Evolutionary conservation across 2,329 filamentous ascomycete genomes (phyloP), one percentile per base, ranked within the genome.

Genomic region (Diaporthe australafricana): DNA sequence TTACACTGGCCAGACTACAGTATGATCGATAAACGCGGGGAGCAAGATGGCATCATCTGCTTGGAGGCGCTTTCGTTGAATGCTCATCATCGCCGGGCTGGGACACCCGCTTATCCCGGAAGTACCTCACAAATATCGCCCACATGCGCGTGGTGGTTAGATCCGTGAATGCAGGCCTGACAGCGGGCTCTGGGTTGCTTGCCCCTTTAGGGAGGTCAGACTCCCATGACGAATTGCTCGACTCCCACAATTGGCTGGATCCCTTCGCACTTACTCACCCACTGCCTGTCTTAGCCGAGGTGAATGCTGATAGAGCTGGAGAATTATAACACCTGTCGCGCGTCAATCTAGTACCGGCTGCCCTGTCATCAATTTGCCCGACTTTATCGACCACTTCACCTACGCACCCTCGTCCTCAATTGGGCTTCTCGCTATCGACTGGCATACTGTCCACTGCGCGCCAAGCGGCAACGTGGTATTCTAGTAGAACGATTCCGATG

Each of bases 141-240:
- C 45, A 69, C 67, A 40, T 50, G 20, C 32, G 30, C 50, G 32
- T 52, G 45, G 53, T 67, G 50, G 47, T 42, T 50, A 72, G 72
- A 73, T 73, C 65, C 57, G 72, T 55, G 60, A 40, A 73, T 68
- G 70, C 70, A 69, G 68, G 50, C 47, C 48, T 47, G 67, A 70
- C 72, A 71, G 65, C 69, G 35, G 38, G 30, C 32, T 66, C 63
- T 72, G 65, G 63, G 57, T 71, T 9, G 32, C 5, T 35, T 66
- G 68, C 72, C 69, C 42, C 42, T 69, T 73, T 73, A 52, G 72
- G 72, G 72, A 73, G 72, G 72, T 66, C 56, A 27, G 70, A 48
- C 60, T 45, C 60, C 60, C 42, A 65, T 66, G 69, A 62, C 69
- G 65, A 70, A 57, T 67, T 55, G 60, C 52, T 53, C 42, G 70